Conservation (phyloP, 345 rosid species). For the Geranium brycei region DNA sequence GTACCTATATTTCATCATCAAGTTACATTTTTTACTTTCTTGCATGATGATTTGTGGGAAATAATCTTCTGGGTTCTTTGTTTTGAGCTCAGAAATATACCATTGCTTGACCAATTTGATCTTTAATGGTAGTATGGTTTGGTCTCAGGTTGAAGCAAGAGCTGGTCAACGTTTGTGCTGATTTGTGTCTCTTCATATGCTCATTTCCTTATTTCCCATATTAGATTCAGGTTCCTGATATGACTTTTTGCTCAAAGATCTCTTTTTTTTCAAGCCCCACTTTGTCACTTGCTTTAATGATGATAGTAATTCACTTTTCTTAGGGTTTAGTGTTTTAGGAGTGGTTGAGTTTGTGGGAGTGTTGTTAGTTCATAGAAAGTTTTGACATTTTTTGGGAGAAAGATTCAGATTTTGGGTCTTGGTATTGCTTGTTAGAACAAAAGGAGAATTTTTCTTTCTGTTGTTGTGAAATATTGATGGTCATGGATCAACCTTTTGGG, state of each 20-base stretch:
- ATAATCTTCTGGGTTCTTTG: neutral
- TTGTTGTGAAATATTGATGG: constrained; percentile 8
- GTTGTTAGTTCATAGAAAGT: neutral
- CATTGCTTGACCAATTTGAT: neutral
- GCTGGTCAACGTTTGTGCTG: neutral
- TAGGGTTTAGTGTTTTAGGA: constrained; percentile 4
- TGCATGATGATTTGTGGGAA: neutral
- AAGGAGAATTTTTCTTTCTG: neutral
- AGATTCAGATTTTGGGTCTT: neutral
- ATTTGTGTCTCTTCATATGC: neutral
- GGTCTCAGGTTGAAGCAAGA: neutral
- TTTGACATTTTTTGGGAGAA: neutral
- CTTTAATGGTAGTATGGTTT: neutral
- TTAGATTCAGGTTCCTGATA: neutral
- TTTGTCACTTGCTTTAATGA: neutral
- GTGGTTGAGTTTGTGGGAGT: neutral
- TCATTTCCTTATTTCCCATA: neutral
- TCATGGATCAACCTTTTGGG: constrained; percentile 27
- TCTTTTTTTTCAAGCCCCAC: neutral
- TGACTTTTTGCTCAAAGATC: constrained; percentile 4
- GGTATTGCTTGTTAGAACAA: neutral
- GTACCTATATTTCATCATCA: neutral
- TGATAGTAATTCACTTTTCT: neutral
- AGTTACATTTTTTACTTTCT: neutral
- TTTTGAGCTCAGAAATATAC: neutral